Base-by-base conservation (phyloP, 2,329 filamentous ascomycete species). In the Diplocarpon rosae region DNA sequence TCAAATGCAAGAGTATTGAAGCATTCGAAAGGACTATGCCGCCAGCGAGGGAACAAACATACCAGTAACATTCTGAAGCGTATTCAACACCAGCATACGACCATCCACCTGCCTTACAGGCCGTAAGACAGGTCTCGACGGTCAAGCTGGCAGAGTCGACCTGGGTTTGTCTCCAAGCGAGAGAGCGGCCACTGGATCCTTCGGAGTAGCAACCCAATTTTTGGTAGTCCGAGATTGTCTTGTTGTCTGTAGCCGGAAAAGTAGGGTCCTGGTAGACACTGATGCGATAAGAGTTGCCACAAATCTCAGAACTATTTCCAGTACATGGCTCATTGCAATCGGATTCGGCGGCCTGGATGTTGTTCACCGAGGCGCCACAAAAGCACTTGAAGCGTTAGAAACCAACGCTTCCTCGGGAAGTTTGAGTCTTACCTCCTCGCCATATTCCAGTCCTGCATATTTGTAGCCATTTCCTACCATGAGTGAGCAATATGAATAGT, bases 161-260 rank as follows among this genome's bases (percentile, higher is more conserved):
- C 40, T 56, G 54, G 40, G 57, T 48, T 58, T 59, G 53, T 58
- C 57, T 58, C 62, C 51, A 59, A 49, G 50, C 52, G 47, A 58
- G 46, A 46, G 51, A 50, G 4, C 56, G 54, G 12, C 56, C 56
- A 24, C 37, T 49, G 1, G 57, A 45, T 36, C 62, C 59, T 46
- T 69, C 65, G 34, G 59, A 60, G 49, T 67, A 69, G 47, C 67
- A 70, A 42, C 67, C 67, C 37, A 62, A 46, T 17, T 61, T 20
- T 30, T 47, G 28, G 36, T 58, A 61, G 45, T 60, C 58, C 2
- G 53, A 40, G 39, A 62, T 60, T 12, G 56, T 51, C 2, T 56
- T 52, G 13, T 51, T 46, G 38, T 56, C 44, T 3, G 59, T 53
- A 5, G 52, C 43, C 1, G 55, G 52, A 47, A 63, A 66, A 9